Base-by-base conservation (phyloP, 2,329 filamentous ascomycete genomes). In the Sodiomyces alkalinus region DNA sequence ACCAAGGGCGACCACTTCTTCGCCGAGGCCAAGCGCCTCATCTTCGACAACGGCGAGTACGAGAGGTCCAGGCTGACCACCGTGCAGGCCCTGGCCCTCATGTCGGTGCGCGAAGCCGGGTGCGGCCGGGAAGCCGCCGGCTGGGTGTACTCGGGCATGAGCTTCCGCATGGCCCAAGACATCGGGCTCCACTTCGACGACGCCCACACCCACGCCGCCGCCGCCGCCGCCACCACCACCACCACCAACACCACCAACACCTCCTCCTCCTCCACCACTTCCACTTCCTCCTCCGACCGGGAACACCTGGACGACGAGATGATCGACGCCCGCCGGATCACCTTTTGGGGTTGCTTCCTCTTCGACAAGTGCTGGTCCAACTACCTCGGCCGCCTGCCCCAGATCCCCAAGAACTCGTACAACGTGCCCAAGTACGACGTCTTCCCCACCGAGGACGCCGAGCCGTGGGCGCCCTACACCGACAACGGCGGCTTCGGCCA, bases 291-390 rank as follows among this genome's bases (percentile, higher is more conserved):
- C 6, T 55, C 57, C 6, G 68, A 66, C 33, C 63, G 58, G 33
- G 62, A 67, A 28, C 52, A 60, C 17, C 64, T 87, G 39, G 73
- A 74, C 35, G 82, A 93, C 33, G 68, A 80, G 26, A 87, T 94
- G 49, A 69, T 92, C 21, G 90, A 98, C 53, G 86, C 85, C 3
- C 67, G 90, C 21, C 68, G 81, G 29, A 77, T 96, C 22, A 96
- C 90, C 0, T 96, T 94, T 46, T 96, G 90, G 90, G 90, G 90
- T 6, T 94, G 86, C 49, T 96, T 90, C 51, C 56, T 93, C n/a
- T 92, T 96, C 49, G 90, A 98, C 58, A 96, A 94, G 64, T 92
- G 83, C 51, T 96, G 87, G 86, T 93, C 86, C 27, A 96, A 94
- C 49, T 96, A 96, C 42, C 68, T 96, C 16, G 87, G 90, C 26